phyloP scores from a whole-genome alignment of 2,329 filamentous ascomycete genomes.

The Elsinoe perseae region DNA sequence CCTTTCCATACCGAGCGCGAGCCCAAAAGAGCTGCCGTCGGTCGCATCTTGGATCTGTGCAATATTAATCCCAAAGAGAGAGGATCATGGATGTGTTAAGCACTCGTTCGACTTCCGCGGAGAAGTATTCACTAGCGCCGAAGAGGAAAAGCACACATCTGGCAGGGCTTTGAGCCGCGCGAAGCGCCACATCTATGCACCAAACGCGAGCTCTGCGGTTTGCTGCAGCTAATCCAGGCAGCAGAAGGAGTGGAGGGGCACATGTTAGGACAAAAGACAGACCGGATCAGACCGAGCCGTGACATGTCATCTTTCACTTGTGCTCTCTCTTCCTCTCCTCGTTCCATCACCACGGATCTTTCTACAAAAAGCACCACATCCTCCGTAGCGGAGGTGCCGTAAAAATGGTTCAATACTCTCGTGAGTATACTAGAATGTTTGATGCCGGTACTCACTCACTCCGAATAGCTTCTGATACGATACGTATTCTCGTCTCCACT shows the following conservation, averaged over 20 bases:
- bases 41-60: slow-evolving; percentile 16
- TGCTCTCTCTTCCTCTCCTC: background rate
- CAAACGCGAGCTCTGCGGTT: slow-evolving; percentile 11
- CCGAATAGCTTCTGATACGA: slow-evolving; percentile 61
- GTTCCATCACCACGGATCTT: background rate
- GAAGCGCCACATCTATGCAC: background rate
- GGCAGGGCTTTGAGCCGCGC: background rate
- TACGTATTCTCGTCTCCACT: slow-evolving; percentile 86
- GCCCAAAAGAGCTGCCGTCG: slow-evolving; percentile 46
- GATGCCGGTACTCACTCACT: background rate
- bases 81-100: background rate
- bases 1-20: slow-evolving; percentile 86
- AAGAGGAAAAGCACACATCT: background rate
- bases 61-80: background rate
- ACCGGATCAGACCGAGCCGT: background rate
- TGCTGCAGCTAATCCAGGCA: background rate
- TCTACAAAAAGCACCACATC: slow-evolving; percentile 16
- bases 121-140: background rate
- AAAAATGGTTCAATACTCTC: slow-evolving; percentile 16
- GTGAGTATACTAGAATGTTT: background rate
- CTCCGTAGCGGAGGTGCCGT: slow-evolving; percentile 1
- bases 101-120: background rate
- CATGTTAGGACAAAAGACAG: background rate
- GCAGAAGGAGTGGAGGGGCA: slow-evolving; percentile 5
- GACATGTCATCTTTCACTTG: background rate